These are phyloP conservation scores for Stereocaulon alpinum DNA, from an alignment of 495 filamentous ascomycete species.

Conservation along the genomic window DNA sequence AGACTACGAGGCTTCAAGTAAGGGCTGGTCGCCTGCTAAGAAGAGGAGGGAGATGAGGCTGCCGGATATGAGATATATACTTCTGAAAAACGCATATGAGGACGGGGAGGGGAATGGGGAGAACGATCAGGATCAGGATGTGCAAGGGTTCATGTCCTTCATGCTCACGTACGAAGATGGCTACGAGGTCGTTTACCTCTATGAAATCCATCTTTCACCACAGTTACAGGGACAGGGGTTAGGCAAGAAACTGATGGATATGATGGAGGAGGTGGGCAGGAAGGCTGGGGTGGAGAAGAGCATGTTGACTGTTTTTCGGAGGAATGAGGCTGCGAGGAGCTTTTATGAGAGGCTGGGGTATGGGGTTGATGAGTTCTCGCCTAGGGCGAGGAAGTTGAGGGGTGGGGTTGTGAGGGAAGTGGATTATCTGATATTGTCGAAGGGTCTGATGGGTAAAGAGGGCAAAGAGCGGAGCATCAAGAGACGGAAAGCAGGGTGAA, in stretches of 20 bases:
- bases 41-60: constrained; percentile 72
- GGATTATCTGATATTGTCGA: constrained; percentile 67
- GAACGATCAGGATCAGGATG: background rate
- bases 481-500: constrained; percentile 11
- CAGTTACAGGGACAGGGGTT: constrained; percentile 39
- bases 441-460: constrained; percentile 29
- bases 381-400: constrained; percentile 48
- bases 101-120: background rate
- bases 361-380: constrained; percentile 54
- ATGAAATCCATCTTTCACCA: constrained; percentile 69
- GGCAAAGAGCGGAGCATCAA: background rate
- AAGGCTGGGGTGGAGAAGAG: constrained; percentile 49
- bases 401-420: constrained; percentile 52
- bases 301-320: constrained; percentile 77
- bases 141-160: constrained; percentile 61
- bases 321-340: constrained; percentile 46
- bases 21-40: constrained; percentile 57
- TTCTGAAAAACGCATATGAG: constrained; percentile 28
- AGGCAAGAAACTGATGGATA: constrained; percentile 32
- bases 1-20: constrained; percentile 54
- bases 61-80: constrained; percentile 55
- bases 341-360: constrained; percentile 69
- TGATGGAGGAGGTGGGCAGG: constrained; percentile 35
- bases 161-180: constrained; percentile 77
- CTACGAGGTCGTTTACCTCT: constrained; percentile 68